A percentile compares a stretch with the other conserved stretches of the same genome.
Conservation (phyloP, 2,329 filamentous ascomycete genomes). For the Lecanicillium sp. region DNA sequence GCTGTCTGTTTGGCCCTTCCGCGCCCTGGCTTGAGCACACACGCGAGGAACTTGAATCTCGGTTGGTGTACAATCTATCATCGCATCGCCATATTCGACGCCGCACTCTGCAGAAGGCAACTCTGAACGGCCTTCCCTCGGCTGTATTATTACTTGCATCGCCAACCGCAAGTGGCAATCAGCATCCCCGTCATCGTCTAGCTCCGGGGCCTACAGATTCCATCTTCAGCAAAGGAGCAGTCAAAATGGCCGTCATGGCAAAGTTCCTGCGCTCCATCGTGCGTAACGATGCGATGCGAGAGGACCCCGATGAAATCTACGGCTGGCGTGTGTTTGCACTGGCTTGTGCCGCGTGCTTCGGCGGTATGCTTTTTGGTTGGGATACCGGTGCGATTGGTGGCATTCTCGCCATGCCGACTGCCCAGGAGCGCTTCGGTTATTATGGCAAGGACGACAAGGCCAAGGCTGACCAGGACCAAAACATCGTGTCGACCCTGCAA, state of each 20-base stretch:
- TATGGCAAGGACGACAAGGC: constrained; percentile 15
- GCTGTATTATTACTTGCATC: too few relatives aligned
- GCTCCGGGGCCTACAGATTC: too few relatives aligned
- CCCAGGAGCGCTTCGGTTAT: constrained; percentile 38
- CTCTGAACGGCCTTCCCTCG: too few relatives aligned
- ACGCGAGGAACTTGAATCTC: too few relatives aligned
- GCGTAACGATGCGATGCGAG: constrained; percentile 64
- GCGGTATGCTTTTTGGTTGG: constrained; percentile 48
- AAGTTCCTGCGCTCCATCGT: constrained; percentile 48
- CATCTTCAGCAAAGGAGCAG: constrained; percentile 1
- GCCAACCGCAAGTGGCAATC: too few relatives aligned
- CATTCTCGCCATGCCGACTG: constrained; percentile 52
- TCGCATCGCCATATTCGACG: too few relatives aligned
- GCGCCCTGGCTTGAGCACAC: too few relatives aligned
- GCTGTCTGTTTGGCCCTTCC: too few relatives aligned
- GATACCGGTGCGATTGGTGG: constrained; percentile 61
- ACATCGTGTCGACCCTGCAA: constrained; percentile 64
- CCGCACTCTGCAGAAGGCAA: too few relatives aligned
- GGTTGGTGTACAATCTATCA: too few relatives aligned
- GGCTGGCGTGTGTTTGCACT: constrained; percentile 61
- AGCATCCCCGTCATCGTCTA: too few relatives aligned
- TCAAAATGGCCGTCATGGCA: constrained; percentile 31
- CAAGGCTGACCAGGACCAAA: constrained; percentile 50
- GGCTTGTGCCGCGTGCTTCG: constrained; percentile 59
- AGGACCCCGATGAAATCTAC: constrained; percentile 60